Base-by-base conservation (phyloP, 768 basidiomycete genomes). In the Boletus sp. region DNA sequence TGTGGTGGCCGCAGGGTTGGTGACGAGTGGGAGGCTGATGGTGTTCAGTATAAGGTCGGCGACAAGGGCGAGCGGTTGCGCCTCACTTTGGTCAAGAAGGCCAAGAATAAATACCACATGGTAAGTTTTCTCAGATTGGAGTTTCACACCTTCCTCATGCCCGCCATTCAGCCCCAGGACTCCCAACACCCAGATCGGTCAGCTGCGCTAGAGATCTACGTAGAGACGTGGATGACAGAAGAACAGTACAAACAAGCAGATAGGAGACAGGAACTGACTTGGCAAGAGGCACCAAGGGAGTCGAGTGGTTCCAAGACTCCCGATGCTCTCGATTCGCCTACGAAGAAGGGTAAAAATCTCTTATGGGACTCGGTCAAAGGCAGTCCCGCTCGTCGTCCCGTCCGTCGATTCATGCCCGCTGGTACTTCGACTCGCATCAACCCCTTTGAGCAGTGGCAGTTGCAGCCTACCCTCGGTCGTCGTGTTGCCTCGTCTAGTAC, bases 151-250 rank as follows among this genome's bases (percentile, higher is more conserved):
- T 27, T 23, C 40, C 59, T 66, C 27, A 66, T 33, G 25, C 9
- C 10, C n/a, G 53, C 34, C 41, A 35, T 58, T 21, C n/a, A 91
- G 90, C 90, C 90, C 4, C 72, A 79, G 50, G 90, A 92, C 64
- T 90, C 89, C 8, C 78, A 82, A 54, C 89, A 92, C 66, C 86
- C 88, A 5, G 90, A 92, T 69, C 80, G 81, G 41, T 72, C 81
- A 50, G 82, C 79, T 21, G 81, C 83, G 54, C 72, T 90, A 25
- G 83, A 88, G 57, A 83, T 90, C 30, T 87, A 79, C 60, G 79
- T 91, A n/a, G 89, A 90, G 66, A 77, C 75, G 19, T 93, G 90
- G 90, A 75, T 90, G 50, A 83, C 83, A 11, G 88, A 90, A 51
- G 86, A 83, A 53, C 84, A 88, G 60, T 86, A 88, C 66, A 74